phyloP scores from a whole-genome alignment of 139 green algal genomes.

The Nannochloris sp. region DNA sequence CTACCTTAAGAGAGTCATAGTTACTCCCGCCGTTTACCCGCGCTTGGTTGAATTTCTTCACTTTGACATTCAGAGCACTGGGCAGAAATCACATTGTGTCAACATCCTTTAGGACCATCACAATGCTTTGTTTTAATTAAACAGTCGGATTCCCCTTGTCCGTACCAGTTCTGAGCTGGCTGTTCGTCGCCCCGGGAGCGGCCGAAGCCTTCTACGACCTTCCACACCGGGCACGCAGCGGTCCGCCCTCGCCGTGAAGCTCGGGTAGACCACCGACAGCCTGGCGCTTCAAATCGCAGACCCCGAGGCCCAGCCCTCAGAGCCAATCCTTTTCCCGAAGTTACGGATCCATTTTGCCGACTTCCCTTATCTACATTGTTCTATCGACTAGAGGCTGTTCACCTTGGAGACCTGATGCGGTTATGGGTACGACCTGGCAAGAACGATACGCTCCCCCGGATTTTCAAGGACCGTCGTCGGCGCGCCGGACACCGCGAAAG shows the following conservation, averaged over 20 bases:
- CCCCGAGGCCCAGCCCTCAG: conserved; percentile 79
- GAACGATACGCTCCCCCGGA: conserved; percentile 69
- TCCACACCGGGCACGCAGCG: conserved; percentile 51
- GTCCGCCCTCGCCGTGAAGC: conserved; percentile 49
- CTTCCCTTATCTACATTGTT: conserved; percentile 96
- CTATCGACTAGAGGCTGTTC: conserved; percentile 93
- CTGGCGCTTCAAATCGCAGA: conserved; percentile 50
- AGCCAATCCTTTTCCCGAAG: conserved; percentile 94
- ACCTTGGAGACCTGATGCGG: conserved; percentile 96
- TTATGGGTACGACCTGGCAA: conserved; percentile 86
- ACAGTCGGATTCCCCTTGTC: conserved; percentile 95
- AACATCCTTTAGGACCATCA: conserved; percentile 86
- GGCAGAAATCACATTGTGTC: conserved; percentile 97
- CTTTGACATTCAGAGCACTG: conserved; percentile 96
- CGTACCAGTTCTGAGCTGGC: conserved; percentile 91
- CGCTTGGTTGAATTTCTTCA: conserved; percentile 96
- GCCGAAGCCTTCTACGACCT: conserved; percentile 49
- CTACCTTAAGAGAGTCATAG: conserved; percentile 80
- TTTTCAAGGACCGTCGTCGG: conserved; percentile 85
- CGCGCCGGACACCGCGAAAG: conserved; percentile 78
- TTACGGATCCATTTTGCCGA: conserved; percentile 95
- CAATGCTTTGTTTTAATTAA: conserved; percentile 97
- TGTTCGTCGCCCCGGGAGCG: conserved; percentile 75
- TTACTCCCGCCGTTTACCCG: conserved; percentile 91
- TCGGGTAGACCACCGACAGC: conserved; percentile 63